These are phyloP conservation scores for Coemansia guatemalensis DNA, from an alignment of 192 early-diverging fungal species.

Conservation along the genomic window DNA sequence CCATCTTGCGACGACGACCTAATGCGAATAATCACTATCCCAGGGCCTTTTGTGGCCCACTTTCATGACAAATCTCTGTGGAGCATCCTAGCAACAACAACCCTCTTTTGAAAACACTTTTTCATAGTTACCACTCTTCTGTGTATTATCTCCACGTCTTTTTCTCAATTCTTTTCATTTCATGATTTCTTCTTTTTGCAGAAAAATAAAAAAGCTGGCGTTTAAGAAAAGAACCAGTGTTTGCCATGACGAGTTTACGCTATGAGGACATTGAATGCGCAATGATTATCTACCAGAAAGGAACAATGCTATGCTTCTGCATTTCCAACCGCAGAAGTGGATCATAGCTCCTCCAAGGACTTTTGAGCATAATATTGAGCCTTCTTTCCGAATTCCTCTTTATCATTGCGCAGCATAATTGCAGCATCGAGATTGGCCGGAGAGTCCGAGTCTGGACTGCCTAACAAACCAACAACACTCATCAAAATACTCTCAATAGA, in stretches of 20 bases:
- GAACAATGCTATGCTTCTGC: background rate
- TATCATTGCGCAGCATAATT: conserved; percentile 76
- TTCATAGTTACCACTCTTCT: background rate
- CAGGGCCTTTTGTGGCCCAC: background rate
- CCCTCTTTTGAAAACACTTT: background rate
- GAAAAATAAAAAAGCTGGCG: background rate
- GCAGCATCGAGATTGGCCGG: conserved; percentile 95
- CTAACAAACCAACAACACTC: conserved; percentile 89
- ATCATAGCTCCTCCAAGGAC: conserved; percentile 20
- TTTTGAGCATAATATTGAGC: conserved; percentile 60
- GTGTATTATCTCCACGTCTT: background rate
- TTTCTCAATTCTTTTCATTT: background rate
- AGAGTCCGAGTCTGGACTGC: conserved; percentile 87
- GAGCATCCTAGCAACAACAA: background rate
- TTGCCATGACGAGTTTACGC: too few relatives aligned
- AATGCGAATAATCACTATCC: background rate
- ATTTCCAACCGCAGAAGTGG: too few relatives aligned
- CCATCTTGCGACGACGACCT: background rate
- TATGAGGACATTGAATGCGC: too few relatives aligned
- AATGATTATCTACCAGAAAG: background rate
- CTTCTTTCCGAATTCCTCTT: conserved; percentile 68
- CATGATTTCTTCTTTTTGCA: background rate
- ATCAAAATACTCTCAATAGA: conserved; percentile 91
- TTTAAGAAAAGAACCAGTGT: too few relatives aligned
- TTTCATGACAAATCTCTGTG: background rate